Evolutionary conservation across 163 green algal species (phyloP).

Genomic region (Scenedesmus sp.): DNA sequence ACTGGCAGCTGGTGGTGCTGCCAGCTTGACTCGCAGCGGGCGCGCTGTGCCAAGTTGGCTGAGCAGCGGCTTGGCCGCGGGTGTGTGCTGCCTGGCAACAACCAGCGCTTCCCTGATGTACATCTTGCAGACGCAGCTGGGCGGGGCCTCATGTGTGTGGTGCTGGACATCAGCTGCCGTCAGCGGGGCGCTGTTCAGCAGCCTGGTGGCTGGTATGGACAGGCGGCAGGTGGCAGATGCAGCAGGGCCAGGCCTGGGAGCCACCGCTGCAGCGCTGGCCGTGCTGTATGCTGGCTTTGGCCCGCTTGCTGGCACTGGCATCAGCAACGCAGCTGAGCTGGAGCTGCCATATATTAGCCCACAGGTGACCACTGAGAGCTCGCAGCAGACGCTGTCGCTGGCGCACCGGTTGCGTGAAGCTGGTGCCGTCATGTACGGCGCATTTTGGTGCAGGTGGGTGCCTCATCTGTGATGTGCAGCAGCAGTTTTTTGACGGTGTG

Average conservation of each 20-base stretch:
- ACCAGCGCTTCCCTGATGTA: slow-evolving; percentile 77
- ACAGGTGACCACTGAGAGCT: slow-evolving; percentile 66
- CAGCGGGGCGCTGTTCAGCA: slow-evolving; percentile 69
- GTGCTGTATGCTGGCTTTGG: slow-evolving; percentile 65
- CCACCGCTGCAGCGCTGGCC: slow-evolving; percentile 60
- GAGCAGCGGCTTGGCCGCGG: slow-evolving; percentile 58
- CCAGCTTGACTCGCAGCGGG: neutral
- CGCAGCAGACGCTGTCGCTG: slow-evolving; percentile 61
- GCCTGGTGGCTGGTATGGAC: slow-evolving; percentile 55
- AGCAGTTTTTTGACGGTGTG: neutral
- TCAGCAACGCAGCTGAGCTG: slow-evolving; percentile 36
- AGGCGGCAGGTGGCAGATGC: slow-evolving; percentile 61
- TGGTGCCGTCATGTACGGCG: slow-evolving; percentile 97
- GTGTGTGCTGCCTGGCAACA: slow-evolving; percentile 66
- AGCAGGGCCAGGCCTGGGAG: slow-evolving; percentile 62
- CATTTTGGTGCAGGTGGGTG: slow-evolving; percentile 94
- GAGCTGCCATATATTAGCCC: slow-evolving; percentile 55
- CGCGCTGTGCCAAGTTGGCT: neutral
- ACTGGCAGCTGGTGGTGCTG: slow-evolving; percentile 55
- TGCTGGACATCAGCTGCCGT: slow-evolving; percentile 86
- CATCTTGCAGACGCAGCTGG: slow-evolving; percentile 78
- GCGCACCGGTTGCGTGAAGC: slow-evolving; percentile 72
- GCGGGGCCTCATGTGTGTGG: slow-evolving; percentile 83
- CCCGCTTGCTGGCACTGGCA: neutral
- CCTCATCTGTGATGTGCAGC: no score